Conservation (phyloP, 1,284 basidiomycete species). For the Apiotrichum porosum region DNA sequence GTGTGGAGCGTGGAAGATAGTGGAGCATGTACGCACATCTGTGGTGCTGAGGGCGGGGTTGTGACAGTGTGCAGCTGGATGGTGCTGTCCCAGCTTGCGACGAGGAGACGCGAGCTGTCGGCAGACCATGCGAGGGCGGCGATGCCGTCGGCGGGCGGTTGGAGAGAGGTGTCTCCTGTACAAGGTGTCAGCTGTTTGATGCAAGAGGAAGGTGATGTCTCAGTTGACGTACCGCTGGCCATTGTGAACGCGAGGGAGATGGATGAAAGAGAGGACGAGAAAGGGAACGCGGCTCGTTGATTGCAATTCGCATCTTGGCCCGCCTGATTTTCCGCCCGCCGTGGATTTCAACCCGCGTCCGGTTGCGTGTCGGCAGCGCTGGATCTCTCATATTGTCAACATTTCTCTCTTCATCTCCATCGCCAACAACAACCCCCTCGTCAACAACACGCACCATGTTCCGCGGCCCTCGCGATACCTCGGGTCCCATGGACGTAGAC, state of each 20-base stretch:
- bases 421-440: too few species aligned
- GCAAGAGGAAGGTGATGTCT: too few species aligned
- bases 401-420: too few species aligned
- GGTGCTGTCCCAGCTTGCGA: constrained; percentile 73
- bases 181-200: not conserved
- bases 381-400: too few species aligned
- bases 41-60: constrained; percentile 31
- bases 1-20: not conserved
- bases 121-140: constrained; percentile 78
- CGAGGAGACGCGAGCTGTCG: constrained; percentile 68
- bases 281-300: too few species aligned
- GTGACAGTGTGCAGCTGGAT: constrained; percentile 46
- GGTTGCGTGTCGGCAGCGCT: too few species aligned
- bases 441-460: too few species aligned
- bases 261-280: not conserved
- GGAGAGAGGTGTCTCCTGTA: constrained; percentile 41
- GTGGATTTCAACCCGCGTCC: too few species aligned
- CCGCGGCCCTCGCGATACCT: constrained; percentile 29
- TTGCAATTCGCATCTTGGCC: too few species aligned
- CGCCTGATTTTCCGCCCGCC: too few species aligned
- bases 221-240: not conserved
- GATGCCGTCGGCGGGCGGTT: constrained; percentile 76
- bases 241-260: not conserved
- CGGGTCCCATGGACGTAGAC: constrained; percentile 44
- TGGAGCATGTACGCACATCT: constrained; percentile 25